Percentiles rank a stretch among this genome's conserved stretches.
phyloP scores from a whole-genome alignment of 164 flowering plant species.

The Aristolochia californica region DNA sequence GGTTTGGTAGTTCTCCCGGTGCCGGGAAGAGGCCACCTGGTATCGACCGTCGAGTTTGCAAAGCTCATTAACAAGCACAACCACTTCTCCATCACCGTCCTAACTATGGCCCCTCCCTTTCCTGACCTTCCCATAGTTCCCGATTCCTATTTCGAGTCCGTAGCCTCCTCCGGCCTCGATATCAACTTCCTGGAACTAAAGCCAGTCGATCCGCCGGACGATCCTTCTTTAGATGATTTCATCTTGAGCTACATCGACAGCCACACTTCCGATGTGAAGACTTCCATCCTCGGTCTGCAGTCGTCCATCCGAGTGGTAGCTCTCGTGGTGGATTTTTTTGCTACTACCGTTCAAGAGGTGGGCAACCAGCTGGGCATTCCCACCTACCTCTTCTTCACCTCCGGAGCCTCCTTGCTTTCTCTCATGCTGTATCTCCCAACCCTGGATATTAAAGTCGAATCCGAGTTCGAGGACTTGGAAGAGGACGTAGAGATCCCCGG shows the following conservation, averaged over 20 bases:
- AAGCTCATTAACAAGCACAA: constrained; percentile 1
- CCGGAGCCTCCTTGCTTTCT: background rate
- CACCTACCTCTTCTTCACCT: constrained; percentile 6
- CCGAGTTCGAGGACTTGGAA: constrained; percentile 1
- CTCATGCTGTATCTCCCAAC: constrained; percentile 13
- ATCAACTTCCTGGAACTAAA: constrained; percentile 5
- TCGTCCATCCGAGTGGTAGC: constrained; percentile 1
- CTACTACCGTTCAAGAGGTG: constrained; percentile 4
- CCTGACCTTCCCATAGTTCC: background rate
- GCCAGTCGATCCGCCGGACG: background rate
- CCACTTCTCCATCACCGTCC: constrained; percentile 7
- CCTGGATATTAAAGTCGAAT: background rate
- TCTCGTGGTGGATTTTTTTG: constrained; percentile 6
- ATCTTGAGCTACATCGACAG: background rate
- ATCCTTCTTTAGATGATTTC: background rate
- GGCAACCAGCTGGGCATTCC: constrained; percentile 8
- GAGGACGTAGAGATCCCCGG: constrained; percentile 6
- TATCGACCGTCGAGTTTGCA: constrained; percentile 3
- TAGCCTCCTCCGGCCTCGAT: constrained; percentile 2
- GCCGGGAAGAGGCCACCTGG: constrained; percentile 3
- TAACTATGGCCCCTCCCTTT: background rate
- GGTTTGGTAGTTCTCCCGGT: constrained; percentile 1
- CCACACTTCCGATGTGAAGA: constrained; percentile 1
- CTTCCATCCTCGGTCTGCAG: background rate
- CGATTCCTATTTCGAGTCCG: background rate